These are phyloP conservation scores for Euphorbia lathyris DNA, from an alignment of 345 rosid species.

Conservation along the genomic window DNA sequence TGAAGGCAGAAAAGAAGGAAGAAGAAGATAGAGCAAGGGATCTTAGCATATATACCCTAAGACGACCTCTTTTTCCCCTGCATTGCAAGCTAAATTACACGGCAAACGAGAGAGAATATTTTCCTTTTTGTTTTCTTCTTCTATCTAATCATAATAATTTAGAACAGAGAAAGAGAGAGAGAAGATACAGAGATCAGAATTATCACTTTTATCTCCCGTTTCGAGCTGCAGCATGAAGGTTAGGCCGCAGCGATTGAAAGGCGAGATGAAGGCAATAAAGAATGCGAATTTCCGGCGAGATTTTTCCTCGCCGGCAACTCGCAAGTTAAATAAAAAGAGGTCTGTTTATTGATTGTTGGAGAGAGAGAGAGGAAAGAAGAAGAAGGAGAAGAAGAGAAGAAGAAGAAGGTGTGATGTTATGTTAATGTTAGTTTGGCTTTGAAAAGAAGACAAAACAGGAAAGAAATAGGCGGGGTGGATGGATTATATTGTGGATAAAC, in stretches of 20 bases:
- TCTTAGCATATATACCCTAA: conserved; percentile 36
- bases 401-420: conserved; percentile 11
- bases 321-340: not conserved
- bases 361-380: conserved; percentile 12
- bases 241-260: not conserved
- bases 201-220: conserved; percentile 14
- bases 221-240: not conserved
- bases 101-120: conserved; percentile 32
- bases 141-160: conserved; percentile 34
- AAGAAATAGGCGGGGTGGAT: conserved; percentile 32
- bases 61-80: conserved; percentile 27
- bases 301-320: conserved; percentile 38
- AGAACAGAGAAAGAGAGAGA: not conserved
- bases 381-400: conserved; percentile 15
- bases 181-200: not conserved
- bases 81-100: conserved; percentile 41
- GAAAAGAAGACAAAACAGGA: conserved; percentile 31
- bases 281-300: conserved; percentile 45
- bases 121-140: conserved; percentile 27
- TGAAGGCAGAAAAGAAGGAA: conserved; percentile 24
- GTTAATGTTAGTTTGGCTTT: conserved; percentile 15
- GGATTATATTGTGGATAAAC: conserved; percentile 10
- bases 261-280: not conserved
- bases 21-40: conserved; percentile 33
- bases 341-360: not conserved